These are phyloP conservation scores for Boletellus sp. DNA, from an alignment of 768 basidiomycete genomes.

Conservation along the genomic window DNA sequence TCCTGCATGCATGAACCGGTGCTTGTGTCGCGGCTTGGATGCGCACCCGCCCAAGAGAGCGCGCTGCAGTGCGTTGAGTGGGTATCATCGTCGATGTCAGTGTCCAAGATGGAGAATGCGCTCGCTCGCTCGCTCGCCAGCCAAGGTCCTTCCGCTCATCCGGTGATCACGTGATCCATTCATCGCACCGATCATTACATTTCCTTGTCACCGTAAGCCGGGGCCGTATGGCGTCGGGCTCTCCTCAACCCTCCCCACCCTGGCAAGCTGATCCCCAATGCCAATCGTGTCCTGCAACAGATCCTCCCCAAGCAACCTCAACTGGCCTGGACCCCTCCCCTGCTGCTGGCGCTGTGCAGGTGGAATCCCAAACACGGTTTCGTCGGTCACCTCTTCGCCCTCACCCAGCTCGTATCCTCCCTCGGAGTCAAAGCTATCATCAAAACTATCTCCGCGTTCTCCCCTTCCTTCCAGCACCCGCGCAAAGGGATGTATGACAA, in stretches of 20 bases:
- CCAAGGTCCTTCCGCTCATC: constrained; percentile 26
- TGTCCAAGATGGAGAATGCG: neutral
- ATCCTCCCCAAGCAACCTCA: constrained; percentile 62
- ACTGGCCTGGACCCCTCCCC: constrained; percentile 24
- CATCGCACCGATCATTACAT: too few species aligned
- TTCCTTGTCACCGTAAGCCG: too few species aligned
- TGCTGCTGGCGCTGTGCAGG: constrained; percentile 44
- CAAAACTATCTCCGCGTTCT: constrained; percentile 43
- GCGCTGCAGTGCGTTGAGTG: constrained; percentile 25
- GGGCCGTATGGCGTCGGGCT: constrained; percentile 57
- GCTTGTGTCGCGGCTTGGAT: constrained; percentile 10
- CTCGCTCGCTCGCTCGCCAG: neutral
- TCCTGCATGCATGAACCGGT: constrained; percentile 4
- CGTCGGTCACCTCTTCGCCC: constrained; percentile 39
- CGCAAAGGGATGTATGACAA: constrained; percentile 60
- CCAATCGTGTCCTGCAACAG: constrained; percentile 62
- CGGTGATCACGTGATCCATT: constrained; percentile 17
- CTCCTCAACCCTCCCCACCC: constrained; percentile 51
- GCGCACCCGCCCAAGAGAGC: constrained; percentile 22
- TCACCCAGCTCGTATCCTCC: constrained; percentile 27
- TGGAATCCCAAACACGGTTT: constrained; percentile 70
- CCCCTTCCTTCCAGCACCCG: constrained; percentile 27
- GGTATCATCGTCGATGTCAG: constrained; percentile 26
- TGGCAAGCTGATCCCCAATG: constrained; percentile 50
- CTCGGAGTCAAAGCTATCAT: constrained; percentile 51